phyloP scores from a whole-genome alignment of 208 protist genomes.

The Crithidia expoeki region DNA sequence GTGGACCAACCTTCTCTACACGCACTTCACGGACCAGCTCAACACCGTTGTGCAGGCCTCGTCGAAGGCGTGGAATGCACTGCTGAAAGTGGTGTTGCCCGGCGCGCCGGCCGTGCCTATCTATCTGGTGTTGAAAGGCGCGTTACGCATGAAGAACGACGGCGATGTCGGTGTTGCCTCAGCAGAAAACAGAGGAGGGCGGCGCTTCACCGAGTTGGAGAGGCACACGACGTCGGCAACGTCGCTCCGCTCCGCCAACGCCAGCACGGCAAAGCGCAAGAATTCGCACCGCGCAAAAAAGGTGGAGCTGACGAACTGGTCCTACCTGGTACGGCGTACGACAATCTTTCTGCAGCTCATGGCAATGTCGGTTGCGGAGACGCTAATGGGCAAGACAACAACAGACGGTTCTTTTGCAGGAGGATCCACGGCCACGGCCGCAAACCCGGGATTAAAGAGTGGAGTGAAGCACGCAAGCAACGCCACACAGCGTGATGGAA shows the following conservation, averaged over 20 bases:
- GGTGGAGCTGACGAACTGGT: constrained; percentile 44
- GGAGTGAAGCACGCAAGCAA: neutral
- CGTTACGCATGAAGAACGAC: constrained; percentile 2
- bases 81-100: constrained; percentile 73
- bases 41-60: constrained; percentile 46
- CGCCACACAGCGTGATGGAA: neutral
- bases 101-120: constrained; percentile 68
- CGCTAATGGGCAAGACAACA: constrained; percentile 29
- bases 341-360: constrained; percentile 61
- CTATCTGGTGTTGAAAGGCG: constrained; percentile 56
- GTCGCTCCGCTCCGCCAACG: neutral
- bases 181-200: neutral
- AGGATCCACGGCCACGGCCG: neutral
- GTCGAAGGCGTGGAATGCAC: constrained; percentile 57
- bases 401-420: neutral
- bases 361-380: constrained; percentile 47
- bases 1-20: constrained; percentile 81
- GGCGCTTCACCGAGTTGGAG: neutral
- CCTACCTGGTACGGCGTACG: constrained; percentile 41
- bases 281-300: neutral
- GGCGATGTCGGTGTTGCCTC: neutral
- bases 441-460: neutral
- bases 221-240: neutral
- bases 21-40: constrained; percentile 61
- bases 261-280: constrained; percentile 1